Percentiles rank a stretch among this genome's conserved stretches.
Evolutionary conservation across 2,329 filamentous ascomycete species (phyloP).

Genomic region (Biscogniauxia marginata): DNA sequence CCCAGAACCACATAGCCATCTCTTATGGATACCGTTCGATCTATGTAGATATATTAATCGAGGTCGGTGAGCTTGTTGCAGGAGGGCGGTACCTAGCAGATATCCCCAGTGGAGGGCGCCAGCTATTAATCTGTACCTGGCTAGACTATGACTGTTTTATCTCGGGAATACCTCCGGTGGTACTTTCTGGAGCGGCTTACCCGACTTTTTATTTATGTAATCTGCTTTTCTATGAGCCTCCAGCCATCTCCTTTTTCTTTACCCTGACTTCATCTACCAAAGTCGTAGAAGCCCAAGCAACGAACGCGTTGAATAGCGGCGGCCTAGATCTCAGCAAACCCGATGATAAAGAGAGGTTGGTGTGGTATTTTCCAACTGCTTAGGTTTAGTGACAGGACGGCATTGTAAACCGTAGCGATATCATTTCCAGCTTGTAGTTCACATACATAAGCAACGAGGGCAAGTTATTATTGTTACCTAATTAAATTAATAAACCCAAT

Average conservation of each 20-base stretch:
- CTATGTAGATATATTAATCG: neutral
- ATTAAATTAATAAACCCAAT: no score
- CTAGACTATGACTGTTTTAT: neutral
- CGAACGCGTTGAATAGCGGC: neutral
- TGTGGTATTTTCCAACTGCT: neutral
- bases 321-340: neutral
- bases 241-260: neutral
- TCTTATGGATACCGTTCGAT: neutral
- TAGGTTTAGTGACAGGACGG: neutral
- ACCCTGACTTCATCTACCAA: neutral
- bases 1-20: neutral
- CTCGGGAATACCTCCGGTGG: neutral
- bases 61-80: neutral
- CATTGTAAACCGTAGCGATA: neutral
- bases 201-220: neutral
- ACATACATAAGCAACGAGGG: neutral
- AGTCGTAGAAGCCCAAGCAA: neutral
- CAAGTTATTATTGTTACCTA: neutral
- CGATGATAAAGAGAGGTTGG: neutral
- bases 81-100: neutral
- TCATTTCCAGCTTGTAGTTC: neutral
- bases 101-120: no score
- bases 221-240: neutral
- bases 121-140: neutral
- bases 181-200: neutral